Base-by-base conservation (phyloP, 805 yeast genomes). In the Sugiyamaella qingdaonensis region DNA sequence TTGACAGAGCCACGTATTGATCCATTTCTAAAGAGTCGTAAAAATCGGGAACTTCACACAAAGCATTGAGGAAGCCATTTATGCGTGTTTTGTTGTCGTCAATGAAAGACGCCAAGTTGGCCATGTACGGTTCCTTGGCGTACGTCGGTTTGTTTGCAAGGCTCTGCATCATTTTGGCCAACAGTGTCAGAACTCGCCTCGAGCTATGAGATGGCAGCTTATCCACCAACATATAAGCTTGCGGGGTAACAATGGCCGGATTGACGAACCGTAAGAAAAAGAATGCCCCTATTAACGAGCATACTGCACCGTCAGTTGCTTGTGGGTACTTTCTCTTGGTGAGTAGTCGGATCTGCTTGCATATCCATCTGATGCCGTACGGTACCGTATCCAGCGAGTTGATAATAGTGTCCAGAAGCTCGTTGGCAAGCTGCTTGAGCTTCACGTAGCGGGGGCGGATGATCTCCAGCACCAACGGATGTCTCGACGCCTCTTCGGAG, bases 171-270 rank as follows among this genome's bases (percentile, higher is more conserved):
- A 86, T 84, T 61, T 89, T 88, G 1, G 96, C 96, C 33, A 91
- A 67, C 52, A 87, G 82, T 55, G 91, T 81, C 48, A 88, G 76
- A 0, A 88, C 79, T 58, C 96, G 77, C 56, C 89, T 75, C 2
- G 75, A 74, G 13, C 65, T 65, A 51, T 71, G 71, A 2, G 79
- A 61, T 1, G 72, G 73, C 19, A 57, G 54, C 42, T 54, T 60
- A 45, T 69, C 71, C 10, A 72, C 65, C 19, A 73, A 61, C 64
- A 64, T 65, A 58, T 70, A 76, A 5, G 84, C 75, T 53, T 88
- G 95, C 0, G 97, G 97, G 33, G 89, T 82, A 11, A 91, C 91
- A 60, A 91, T 83, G 0, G 96, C 95, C 10, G 98, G 97, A 65
- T 95, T 86, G 55, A 86, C 77, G 57, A 85, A 81, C 53, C 96